phyloP scores from a whole-genome alignment of 169 alveolate species.

The Cryptosporidium ubiquitum region DNA sequence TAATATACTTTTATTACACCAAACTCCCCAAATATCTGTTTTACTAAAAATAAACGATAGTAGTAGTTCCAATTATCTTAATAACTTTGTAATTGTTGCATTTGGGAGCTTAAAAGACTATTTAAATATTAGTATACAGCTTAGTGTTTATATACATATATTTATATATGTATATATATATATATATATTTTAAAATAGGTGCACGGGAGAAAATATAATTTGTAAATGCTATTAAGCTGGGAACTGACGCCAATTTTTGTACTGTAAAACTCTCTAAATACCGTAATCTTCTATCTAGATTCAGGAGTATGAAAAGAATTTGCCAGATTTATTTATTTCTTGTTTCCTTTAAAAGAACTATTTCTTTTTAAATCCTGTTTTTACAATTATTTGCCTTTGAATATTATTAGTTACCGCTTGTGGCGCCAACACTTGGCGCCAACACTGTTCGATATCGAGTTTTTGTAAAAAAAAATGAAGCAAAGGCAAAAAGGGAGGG shows the following conservation, averaged over 20 bases:
- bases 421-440: neutral
- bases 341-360: neutral
- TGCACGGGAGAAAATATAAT: too few relatives aligned
- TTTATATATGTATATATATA: neutral
- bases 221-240: neutral
- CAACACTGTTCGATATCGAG: neutral
- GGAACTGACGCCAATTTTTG: neutral
- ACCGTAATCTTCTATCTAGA: neutral
- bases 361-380: neutral
- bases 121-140: neutral
- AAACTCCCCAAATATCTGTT: conserved; percentile 3
- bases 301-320: neutral
- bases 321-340: neutral
- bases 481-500: neutral
- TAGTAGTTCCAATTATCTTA: neutral
- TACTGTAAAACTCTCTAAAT: neutral
- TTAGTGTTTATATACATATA: neutral
- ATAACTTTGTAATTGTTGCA: neutral
- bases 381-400: conserved; percentile 6
- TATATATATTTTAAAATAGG: too few relatives aligned
- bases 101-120: neutral
- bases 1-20: neutral
- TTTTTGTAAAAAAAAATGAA: neutral
- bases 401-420: neutral
- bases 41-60: neutral